phyloP scores from a whole-genome alignment of 495 filamentous ascomycete genomes.

The Podospora anserina region DNA sequence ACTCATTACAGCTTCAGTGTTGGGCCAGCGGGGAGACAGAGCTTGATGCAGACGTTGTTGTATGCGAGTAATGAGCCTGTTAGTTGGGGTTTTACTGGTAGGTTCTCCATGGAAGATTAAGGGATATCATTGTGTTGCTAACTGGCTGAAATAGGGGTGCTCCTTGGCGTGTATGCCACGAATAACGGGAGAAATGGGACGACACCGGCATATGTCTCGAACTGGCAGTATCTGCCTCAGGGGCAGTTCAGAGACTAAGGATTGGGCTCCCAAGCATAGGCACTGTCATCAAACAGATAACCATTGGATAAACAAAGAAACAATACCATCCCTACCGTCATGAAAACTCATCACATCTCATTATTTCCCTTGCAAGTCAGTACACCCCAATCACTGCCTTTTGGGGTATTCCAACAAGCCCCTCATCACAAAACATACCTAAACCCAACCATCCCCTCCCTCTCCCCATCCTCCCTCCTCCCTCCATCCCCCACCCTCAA shows the following conservation, averaged over 20 bases:
- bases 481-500: neutral
- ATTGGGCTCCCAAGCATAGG: neutral
- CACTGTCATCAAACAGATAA: neutral
- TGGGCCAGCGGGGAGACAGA: slow-evolving; percentile 33
- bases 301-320: neutral
- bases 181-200: slow-evolving; percentile 46
- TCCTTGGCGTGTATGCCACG: slow-evolving; percentile 53
- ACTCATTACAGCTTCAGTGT: slow-evolving; percentile 48
- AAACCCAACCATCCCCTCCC: neutral
- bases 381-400: neutral
- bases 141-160: slow-evolving; percentile 24
- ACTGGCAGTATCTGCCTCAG: slow-evolving; percentile 45
- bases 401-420: neutral
- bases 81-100: slow-evolving; percentile 52
- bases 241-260: slow-evolving; percentile 41
- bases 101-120: slow-evolving; percentile 8
- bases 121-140: slow-evolving; percentile 3
- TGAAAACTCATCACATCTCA: neutral
- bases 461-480: slow-evolving; percentile 22
- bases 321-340: neutral
- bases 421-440: neutral
- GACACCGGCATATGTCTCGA: slow-evolving; percentile 42
- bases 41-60: slow-evolving; percentile 34
- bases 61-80: slow-evolving; percentile 41
- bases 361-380: neutral